phyloP scores from a whole-genome alignment of 441 rosid genomes.

The Hura crepitans region DNA sequence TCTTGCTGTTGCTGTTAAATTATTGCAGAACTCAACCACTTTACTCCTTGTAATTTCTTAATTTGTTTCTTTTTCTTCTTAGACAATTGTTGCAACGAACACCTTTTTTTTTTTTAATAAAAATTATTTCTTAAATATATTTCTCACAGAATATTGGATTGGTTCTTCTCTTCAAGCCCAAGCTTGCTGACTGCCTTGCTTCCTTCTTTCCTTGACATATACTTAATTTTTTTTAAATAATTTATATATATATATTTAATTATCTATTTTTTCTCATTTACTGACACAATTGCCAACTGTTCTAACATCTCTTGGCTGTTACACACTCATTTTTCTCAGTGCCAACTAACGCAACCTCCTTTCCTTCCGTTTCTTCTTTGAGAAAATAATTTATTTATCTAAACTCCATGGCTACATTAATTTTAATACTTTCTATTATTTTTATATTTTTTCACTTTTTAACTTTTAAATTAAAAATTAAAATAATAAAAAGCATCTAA shows the following conservation, averaged over 20 bases:
- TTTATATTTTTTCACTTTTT: no score
- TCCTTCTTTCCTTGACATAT: slow-evolving; percentile 42
- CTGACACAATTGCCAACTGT: slow-evolving; percentile 81
- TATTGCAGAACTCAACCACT: slow-evolving; percentile 61
- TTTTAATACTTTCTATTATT: no score
- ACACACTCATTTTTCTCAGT: slow-evolving; percentile 59
- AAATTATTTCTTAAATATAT: not conserved
- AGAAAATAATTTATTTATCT: slow-evolving; percentile 21
- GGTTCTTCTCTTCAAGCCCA: slow-evolving; percentile 71
- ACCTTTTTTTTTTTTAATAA: slow-evolving; percentile 4
- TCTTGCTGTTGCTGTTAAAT: slow-evolving; percentile 51
- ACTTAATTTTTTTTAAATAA: slow-evolving; percentile 14
- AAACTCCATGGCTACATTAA: slow-evolving; percentile 40
- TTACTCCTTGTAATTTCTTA: slow-evolving; percentile 19
- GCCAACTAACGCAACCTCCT: slow-evolving; percentile 49
- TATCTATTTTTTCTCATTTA: slow-evolving; percentile 26
- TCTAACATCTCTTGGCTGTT: slow-evolving; percentile 66
- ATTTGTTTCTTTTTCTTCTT: slow-evolving; percentile 12
- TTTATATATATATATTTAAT: not conserved
- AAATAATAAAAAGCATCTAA: no score
- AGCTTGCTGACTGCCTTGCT: slow-evolving; percentile 46
- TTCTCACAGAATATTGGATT: slow-evolving; percentile 33
- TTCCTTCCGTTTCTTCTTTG: slow-evolving; percentile 44
- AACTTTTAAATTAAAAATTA: no score
- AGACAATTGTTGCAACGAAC: slow-evolving; percentile 7